Evolutionary conservation across 148 eudicot species (phyloP).

Genomic region (Chenopodium suecicum): DNA sequence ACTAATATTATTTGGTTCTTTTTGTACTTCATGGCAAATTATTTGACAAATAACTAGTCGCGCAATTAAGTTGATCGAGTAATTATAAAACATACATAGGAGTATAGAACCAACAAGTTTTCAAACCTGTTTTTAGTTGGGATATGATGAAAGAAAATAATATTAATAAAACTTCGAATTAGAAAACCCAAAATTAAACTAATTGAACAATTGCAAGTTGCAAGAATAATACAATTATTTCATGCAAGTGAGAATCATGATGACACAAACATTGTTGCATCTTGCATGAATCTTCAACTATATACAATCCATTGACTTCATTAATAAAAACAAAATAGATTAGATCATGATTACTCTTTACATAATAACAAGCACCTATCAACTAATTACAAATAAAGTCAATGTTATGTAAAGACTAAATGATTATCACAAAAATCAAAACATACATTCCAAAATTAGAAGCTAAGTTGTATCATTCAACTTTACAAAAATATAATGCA

Average conservation of each 20-base stretch:
- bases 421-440: slow-evolving; percentile 6
- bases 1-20: no score
- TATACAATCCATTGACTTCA: slow-evolving; percentile 24
- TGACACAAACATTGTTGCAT: slow-evolving; percentile 1
- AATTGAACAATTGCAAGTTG: no score
- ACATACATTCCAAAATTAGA: not conserved
- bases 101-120: no score
- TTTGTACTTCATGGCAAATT: no score
- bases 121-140: no score
- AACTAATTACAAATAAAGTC: slow-evolving; percentile 11
- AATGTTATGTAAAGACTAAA: not conserved
- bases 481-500: slow-evolving; percentile 20
- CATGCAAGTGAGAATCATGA: not conserved
- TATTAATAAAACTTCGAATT: not conserved
- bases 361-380: not conserved
- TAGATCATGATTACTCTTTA: not conserved
- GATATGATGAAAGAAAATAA: no score
- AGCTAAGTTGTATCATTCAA: not conserved
- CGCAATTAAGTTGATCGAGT: no score
- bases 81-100: no score
- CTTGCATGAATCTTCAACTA: not conserved
- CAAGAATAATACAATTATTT: not conserved
- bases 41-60: no score
- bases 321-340: not conserved
- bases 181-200: not conserved